phyloP scores from a whole-genome alignment of 768 basidiomycete species.

The Xerocomus potaroensis region DNA sequence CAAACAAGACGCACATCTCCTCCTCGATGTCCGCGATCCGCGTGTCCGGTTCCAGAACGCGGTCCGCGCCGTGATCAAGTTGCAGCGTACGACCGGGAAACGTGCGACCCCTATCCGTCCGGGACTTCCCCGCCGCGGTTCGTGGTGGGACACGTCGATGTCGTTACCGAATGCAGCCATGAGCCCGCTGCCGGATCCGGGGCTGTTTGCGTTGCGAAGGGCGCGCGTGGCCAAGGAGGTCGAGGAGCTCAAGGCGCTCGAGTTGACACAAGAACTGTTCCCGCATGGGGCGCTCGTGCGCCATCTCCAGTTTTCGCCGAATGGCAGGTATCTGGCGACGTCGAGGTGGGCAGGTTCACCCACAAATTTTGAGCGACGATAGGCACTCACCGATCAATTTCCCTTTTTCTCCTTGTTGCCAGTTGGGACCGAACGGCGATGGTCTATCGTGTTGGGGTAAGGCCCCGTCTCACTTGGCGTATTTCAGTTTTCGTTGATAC shows the following conservation, averaged over 20 bases:
- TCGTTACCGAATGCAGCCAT: background rate
- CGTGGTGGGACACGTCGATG: constrained; percentile 25
- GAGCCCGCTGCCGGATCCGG: constrained; percentile 18
- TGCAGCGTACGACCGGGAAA: constrained; percentile 30
- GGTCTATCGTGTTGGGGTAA: constrained; percentile 43
- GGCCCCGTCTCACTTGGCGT: too few relatives aligned
- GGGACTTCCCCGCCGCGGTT: constrained; percentile 22
- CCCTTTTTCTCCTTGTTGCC: too few relatives aligned
- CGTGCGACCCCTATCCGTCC: constrained; percentile 15
- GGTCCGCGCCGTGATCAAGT: constrained; percentile 41
- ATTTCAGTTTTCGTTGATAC: too few relatives aligned
- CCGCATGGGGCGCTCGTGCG: constrained; percentile 47
- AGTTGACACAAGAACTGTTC: constrained; percentile 35
- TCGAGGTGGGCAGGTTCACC: constrained; percentile 36
- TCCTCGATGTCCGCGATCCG: constrained; percentile 21
- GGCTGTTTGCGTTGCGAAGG: constrained; percentile 28
- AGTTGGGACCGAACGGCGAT: constrained; percentile 50
- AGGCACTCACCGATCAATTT: background rate
- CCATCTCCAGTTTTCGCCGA: constrained; percentile 54
- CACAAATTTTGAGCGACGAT: background rate
- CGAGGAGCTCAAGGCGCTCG: constrained; percentile 38
- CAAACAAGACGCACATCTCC: constrained; percentile 7
- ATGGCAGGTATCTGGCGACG: constrained; percentile 50
- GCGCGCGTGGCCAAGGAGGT: constrained; percentile 37
- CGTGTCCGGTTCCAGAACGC: constrained; percentile 37